Conservation (phyloP, 2,329 filamentous ascomycete species). For the Cephalotrichum gorgonifer region DNA sequence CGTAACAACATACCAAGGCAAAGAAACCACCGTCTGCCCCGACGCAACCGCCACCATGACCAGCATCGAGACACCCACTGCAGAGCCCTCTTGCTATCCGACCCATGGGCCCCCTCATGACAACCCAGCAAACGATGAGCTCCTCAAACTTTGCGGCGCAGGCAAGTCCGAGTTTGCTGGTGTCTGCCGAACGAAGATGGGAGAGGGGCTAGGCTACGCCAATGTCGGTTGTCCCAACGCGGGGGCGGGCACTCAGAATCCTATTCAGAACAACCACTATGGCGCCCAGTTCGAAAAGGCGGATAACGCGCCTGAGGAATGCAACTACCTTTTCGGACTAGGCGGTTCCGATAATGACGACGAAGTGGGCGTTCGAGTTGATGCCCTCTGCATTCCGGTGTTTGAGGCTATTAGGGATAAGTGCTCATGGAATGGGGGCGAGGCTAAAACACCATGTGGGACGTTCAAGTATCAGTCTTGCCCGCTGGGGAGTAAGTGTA, state of each 20-base stretch:
- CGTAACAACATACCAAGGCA: conserved; percentile 5
- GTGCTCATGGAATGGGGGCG: conserved; percentile 5
- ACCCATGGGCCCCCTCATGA: not conserved
- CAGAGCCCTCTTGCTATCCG: not conserved
- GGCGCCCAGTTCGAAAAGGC: not conserved
- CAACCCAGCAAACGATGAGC: not conserved
- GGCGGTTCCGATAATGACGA: not conserved
- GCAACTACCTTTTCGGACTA: conserved; percentile 6
- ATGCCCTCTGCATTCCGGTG: not conserved
- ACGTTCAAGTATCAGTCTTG: conserved; percentile 2
- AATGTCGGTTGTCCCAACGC: not conserved
- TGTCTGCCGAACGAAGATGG: not conserved
- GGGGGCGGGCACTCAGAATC: not conserved
- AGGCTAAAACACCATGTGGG: conserved; percentile 4
- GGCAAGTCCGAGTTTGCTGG: not conserved
- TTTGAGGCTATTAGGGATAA: conserved; percentile 1
- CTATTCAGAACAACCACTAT: not conserved
- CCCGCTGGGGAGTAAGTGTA: not conserved
- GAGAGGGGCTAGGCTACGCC: too few species aligned
- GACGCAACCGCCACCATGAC: not conserved
- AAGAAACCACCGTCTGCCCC: conserved; percentile 1
- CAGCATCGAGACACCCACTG: not conserved
- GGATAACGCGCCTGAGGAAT: conserved; percentile 5
- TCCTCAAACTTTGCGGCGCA: not conserved
- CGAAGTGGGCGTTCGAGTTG: not conserved